Base-by-base conservation (phyloP, 768 basidiomycete species). In the Chalciporus pseudorubinellus region DNA sequence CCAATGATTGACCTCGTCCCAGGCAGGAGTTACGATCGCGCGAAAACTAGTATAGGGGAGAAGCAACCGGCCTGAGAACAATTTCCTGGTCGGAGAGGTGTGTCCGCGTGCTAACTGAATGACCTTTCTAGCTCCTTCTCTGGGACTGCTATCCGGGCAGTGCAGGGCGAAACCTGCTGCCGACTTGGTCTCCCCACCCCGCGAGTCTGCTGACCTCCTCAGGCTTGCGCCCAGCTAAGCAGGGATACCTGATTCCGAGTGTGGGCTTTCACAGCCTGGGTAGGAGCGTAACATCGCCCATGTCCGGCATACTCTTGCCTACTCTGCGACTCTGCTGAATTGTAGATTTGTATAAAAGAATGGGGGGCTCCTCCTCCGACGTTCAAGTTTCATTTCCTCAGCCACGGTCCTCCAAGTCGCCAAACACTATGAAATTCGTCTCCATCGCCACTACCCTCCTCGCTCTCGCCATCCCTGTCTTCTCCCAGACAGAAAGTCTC, bases 361-460 rank as follows among this genome's bases (percentile, higher is more conserved):
- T 14, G 3, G n/a, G n/a, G n/a, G n/a, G n/a, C n/a, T n/a, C 22
- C 33, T 4, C 43, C 29, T 31, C 13, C 29, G 26, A 5, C 36
- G 8, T n/a, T n/a, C n/a, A 31, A 18, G 19, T 31, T 39, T 24
- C 19, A 5, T 39, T 14, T 21, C 29, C 22, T 26, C 50, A 57
- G 10, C 34, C 16, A 3, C 29, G 16, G 20, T 19, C 11, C 16
- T 14, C 11, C 22, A 31, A 31, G 19, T 36, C 11, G 22, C 14
- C 9, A 13, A 36, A 5, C 31, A 44, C 12, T 34, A 70, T 70
- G 69, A 70, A 70, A 20, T 52, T 66, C 50, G 14, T 33, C 19
- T 50, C 61, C 16, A 28, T 56, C 45, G 22, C 48, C 8, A 34
- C 36, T 10, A 43, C 57, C 16, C 1, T 43, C 36, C 38, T 68